Base-by-base conservation (phyloP, 257 asterid species). In the Eucommia ulmoides region DNA sequence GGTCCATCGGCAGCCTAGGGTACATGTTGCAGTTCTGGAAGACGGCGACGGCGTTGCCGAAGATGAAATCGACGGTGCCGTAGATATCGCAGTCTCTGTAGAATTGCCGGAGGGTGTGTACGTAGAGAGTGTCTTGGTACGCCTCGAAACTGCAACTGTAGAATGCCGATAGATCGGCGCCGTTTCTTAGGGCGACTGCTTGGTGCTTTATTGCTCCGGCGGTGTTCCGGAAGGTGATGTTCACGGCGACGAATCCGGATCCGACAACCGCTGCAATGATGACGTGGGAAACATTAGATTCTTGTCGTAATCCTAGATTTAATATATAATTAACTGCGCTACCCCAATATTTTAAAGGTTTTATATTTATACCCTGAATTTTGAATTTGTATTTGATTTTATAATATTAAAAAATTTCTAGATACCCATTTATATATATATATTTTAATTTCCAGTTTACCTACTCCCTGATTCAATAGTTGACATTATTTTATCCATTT, bases 11-110 rank as follows among this genome's bases (percentile, higher is more conserved):
- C 9, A 70, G 51, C 12, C 66, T 33, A 0, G 72, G 59, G 42
- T 56, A 56, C 0, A 65, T 26, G 41, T 60, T 65, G 46, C 69
- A 70, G 22, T 24, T 62, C 20, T 69, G 75, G 2, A 70, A 33
- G 25, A 70, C 69, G 9, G 57, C 60, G 1, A 69, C 76, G 0
- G 66, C 69, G 5, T 70, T 70, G 14, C 76, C 69, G 3, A 69
- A 69, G 33, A 70, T 61, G 53, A 49, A 70, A 12, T 70, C 73
- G 0, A 70, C 51, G 0, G 76, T 65, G 1, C 76, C 76, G 20
- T 65, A 70, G 3, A 70, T 35, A 47, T 65, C 69, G 7, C 73
- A 68, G 29, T 61, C 63, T 22, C 56, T 56, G 51, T 67, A 67
- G 33, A 68, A 63, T 41, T 63, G 71, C 19, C 71, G 35, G 48